These are phyloP conservation scores for Fagus sylvatica DNA, from an alignment of 306 rosid genomes.

Conservation along the genomic window DNA sequence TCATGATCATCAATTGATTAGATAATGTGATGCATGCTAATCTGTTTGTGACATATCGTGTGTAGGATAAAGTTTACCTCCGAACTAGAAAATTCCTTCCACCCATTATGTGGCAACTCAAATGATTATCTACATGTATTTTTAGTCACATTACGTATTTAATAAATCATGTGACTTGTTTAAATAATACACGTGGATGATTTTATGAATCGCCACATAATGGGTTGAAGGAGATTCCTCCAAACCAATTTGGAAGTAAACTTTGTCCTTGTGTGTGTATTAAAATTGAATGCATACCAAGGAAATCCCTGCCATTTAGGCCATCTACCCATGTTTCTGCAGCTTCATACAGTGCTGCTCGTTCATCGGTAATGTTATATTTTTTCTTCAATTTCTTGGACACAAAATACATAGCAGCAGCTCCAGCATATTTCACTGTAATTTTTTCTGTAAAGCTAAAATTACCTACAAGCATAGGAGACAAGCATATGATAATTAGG, in stretches of 20 bases:
- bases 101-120: too few relatives aligned
- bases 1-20: not conserved
- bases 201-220: too few relatives aligned
- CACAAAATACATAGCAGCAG: slow-evolving; percentile 96
- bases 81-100: too few relatives aligned
- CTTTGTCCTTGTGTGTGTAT: not conserved
- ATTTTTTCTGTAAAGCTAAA: slow-evolving; percentile 71
- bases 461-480: slow-evolving; percentile 57
- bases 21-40: slow-evolving; percentile 9
- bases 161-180: too few relatives aligned
- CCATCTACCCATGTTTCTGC: slow-evolving; percentile 97
- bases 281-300: slow-evolving; percentile 54
- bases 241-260: too few relatives aligned
- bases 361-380: slow-evolving; percentile 93
- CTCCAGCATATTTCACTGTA: slow-evolving; percentile 91
- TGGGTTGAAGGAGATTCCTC: too few relatives aligned
- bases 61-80: too few relatives aligned
- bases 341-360: slow-evolving; percentile 88
- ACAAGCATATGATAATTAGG: not conserved
- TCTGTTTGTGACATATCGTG: not conserved
- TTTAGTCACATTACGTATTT: too few relatives aligned
- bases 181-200: too few relatives aligned
- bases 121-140: too few relatives aligned
- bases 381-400: slow-evolving; percentile 94
- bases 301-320: slow-evolving; percentile 81